Evolutionary conservation across 163 green algal species (phyloP), one percentile per base, ranked within the genome.

Genomic region (Scenedesmus sp.): DNA sequence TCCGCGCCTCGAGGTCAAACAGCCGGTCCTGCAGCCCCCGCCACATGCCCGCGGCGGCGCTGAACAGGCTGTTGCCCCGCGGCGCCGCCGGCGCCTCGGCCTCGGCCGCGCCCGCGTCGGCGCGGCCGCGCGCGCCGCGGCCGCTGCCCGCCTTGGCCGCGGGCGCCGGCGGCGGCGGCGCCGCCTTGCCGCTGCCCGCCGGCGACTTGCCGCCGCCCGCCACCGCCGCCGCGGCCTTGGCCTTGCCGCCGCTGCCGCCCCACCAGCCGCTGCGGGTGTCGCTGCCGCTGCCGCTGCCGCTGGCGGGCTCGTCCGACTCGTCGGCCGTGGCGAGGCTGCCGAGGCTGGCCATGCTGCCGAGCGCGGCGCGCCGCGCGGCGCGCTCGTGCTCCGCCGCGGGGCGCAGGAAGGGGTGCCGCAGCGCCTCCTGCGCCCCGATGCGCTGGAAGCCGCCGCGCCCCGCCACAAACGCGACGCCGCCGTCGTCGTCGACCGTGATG

Each of bases 1-100:
- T 72, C 11, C 75, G 36, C 6, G 75, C 75, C 73, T 91, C 87
- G 26, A 91, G 45, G 70, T 89, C 87, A 75, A 91, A 89, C 58
- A 91, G 58, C 51, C 75, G 81, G 28, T 80, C 71, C 39, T 77
- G 69, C 54, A 77, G 57, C 48, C 80, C 74, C 0, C 76, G 47
- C 84, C 81, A 87, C 50, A 87, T 13, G n/a, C 62, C 67, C 44
- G 77, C 75, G 10, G 77, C 80, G 5, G 71, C 66, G 48, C 33
- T 50, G 54, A 74, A 71, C 70, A 74, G 22, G 36, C 22, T 6
- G 26, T 42, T 33, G 50, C 39, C 13, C 34, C 31, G 9, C 58
- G 54, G 53, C 54, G 42, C 29, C 15, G 54, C 54, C 42, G 34
- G n/a, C 15, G 36, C 63, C 44, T 9, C 44, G n/a, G 36, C 63